These are phyloP conservation scores for Copromyces sp. DNA, from an alignment of 495 filamentous ascomycete genomes.

Conservation along the genomic window DNA sequence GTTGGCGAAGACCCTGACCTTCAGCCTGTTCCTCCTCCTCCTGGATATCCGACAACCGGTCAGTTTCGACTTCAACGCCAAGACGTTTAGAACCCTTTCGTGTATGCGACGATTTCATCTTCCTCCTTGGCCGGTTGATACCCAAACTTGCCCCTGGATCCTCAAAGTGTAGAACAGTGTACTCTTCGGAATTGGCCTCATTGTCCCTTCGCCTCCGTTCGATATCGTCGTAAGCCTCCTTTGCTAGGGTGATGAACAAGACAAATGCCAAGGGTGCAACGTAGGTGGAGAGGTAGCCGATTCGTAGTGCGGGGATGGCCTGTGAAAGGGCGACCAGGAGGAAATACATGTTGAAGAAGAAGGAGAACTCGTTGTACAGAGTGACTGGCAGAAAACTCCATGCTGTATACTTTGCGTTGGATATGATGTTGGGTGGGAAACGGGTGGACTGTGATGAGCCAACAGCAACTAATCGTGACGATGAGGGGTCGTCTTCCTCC, in stretches of 20 bases:
- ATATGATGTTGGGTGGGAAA: conserved; percentile 79
- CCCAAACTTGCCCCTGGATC: conserved; percentile 25
- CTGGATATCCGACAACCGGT: conserved; percentile 42
- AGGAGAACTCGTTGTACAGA: conserved; percentile 96
- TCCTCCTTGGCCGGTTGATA: conserved; percentile 21
- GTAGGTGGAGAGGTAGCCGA: conserved; percentile 92
- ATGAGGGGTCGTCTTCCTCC: conserved; percentile 44
- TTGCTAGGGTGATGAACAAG: conserved; percentile 80
- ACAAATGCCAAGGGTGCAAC: conserved; percentile 90
- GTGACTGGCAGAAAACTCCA: conserved; percentile 91
- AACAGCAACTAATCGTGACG: conserved; percentile 41
- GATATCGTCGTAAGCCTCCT: conserved; percentile 94
- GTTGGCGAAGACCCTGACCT: conserved; percentile 23
- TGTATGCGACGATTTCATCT: conserved; percentile 25
- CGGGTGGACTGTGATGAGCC: conserved; percentile 39
- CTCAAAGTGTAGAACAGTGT: conserved; percentile 65
- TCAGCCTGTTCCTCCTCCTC: conserved; percentile 45
- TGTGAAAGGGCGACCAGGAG: conserved; percentile 90
- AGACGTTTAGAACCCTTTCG: conserved; percentile 21
- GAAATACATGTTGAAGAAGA: conserved; percentile 99
- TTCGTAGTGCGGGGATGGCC: conserved; percentile 74
- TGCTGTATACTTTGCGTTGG: conserved; percentile 96
- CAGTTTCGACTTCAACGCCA: conserved; percentile 19
- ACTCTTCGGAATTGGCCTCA: conserved; percentile 90
- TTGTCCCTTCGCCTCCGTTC: conserved; percentile 72